phyloP scores from a whole-genome alignment of 2,329 filamentous ascomycete genomes.

The Graphium sp. region DNA sequence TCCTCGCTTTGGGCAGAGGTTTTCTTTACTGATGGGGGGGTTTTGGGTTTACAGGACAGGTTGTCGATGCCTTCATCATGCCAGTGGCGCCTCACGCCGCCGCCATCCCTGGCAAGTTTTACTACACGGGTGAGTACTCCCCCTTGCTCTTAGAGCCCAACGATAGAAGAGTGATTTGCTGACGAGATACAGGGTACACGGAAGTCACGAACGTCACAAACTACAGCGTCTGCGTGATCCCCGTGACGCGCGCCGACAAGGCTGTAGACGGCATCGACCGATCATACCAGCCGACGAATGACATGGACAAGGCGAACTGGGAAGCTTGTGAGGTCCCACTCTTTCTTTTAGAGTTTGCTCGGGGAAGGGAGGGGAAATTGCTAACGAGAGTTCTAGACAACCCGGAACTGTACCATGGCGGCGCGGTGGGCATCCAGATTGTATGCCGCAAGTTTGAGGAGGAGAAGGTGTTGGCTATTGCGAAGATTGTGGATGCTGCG shows the following conservation, averaged over 20 bases:
- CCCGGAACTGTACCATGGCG: conserved; percentile 4
- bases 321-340: conserved; percentile 23
- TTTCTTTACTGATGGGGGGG: too few species aligned
- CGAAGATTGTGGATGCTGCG: conserved; percentile 14
- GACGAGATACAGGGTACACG: conserved; percentile 11
- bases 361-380: too few species aligned
- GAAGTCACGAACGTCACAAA: conserved; percentile 34
- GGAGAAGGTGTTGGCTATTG: conserved; percentile 32
- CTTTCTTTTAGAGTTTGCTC: neutral
- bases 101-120: conserved; percentile 26
- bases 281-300: conserved; percentile 19
- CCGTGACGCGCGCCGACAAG: conserved; percentile 35
- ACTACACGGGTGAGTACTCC: conserved; percentile 10
- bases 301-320: conserved; percentile 23
- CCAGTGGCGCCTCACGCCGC: conserved; percentile 32
- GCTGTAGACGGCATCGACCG: conserved; percentile 22
- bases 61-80: conserved; percentile 37
- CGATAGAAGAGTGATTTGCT: neutral
- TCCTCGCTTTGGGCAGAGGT: too few species aligned
- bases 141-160: neutral
- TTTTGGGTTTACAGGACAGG: too few species aligned
- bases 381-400: neutral
- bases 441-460: conserved; percentile 33
- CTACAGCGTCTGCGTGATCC: conserved; percentile 35
- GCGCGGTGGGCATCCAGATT: conserved; percentile 34